Evolutionary conservation across 306 rosid genomes (phyloP), one percentile per base, ranked within the genome.

Genomic region (Mimosa pudica): DNA sequence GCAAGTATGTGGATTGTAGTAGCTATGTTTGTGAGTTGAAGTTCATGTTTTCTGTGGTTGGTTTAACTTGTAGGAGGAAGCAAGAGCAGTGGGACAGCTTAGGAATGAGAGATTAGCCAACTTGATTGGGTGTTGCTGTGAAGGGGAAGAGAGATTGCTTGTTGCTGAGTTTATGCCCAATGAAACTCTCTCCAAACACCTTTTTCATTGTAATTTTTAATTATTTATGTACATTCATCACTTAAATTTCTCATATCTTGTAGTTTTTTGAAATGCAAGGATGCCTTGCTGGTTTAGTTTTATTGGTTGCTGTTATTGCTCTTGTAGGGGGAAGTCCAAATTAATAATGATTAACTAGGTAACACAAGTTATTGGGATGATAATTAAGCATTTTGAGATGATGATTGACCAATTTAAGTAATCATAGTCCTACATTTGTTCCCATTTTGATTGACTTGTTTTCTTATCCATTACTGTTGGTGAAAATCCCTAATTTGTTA

Each of bases 131-230:
- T 96, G 89, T 82, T 96, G 98, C 85, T 89, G 92, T 24, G 98
- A 96, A 76, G 99, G 98, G 16, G 97, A 88, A 18, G 97, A 93
- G 84, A 93, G 94, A 80, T 80, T 96, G 86, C 92, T 93, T 61
- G 97, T 96, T 77, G 96, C 96, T 10, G 99, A 96, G 91, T 93
- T 91, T 83, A 96, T 96, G 99, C 96, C 94, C 14, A 82, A 96
- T 82, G 99, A 96, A 72, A 96, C 98, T 87, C 98, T 93, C 65
- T 93, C 98, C 18, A 93, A 91, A 82, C 99, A 96, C 84, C 96
- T 96, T 75, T 96, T 96, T 84, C 97, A 96, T 47, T 96, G 99
- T 93, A 81, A 84, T 73, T 83, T 82, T 82, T 65, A 45, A 48
- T 42, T 42, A 5, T 65, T 74, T 46, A 1, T 9, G 67, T 9